Conservation (phyloP, 257 asterid species). For the Ilex asprella region DNA sequence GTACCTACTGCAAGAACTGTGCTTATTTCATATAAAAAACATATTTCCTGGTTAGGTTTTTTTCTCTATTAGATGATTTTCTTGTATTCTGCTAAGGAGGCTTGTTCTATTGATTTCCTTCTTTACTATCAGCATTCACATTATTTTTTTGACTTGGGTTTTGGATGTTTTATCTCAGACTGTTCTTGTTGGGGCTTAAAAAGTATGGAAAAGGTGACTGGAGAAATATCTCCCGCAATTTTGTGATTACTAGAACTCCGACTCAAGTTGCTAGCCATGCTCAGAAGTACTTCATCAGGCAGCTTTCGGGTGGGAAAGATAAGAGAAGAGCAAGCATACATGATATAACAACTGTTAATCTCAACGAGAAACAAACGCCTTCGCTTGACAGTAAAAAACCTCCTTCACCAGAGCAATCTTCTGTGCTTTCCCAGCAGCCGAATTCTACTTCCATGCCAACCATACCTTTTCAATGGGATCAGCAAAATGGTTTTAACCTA, state of each 20-base stretch:
- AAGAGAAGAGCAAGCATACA: slow-evolving; percentile 95
- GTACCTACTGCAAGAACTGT: too few relatives aligned
- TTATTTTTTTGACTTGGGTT: slow-evolving; percentile 5
- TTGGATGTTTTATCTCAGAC: slow-evolving; percentile 30
- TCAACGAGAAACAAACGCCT: slow-evolving; percentile 41
- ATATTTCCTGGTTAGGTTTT: too few relatives aligned
- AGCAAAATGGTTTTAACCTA: slow-evolving; percentile 24
- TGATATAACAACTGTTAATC: slow-evolving; percentile 76
- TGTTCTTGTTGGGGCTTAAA: slow-evolving; percentile 87
- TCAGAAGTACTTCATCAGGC: slow-evolving; percentile 89
- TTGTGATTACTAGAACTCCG: slow-evolving; percentile 79
- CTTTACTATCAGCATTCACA: too few relatives aligned
- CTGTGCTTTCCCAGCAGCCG: slow-evolving; percentile 21
- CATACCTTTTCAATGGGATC: slow-evolving; percentile 41
- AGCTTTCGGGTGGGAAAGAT: slow-evolving; percentile 82
- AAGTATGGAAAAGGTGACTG: slow-evolving; percentile 98
- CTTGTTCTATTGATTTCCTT: too few relatives aligned
- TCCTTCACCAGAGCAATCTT: slow-evolving; percentile 30
- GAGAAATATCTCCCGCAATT: slow-evolving; percentile 88
- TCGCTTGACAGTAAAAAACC: slow-evolving; percentile 45
- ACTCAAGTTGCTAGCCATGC: slow-evolving; percentile 99
- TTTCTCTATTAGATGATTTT: too few relatives aligned
- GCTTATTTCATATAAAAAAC: too few relatives aligned
- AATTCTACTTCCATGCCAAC: slow-evolving; percentile 30
- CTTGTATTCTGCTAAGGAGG: too few relatives aligned